Conservation (phyloP, 176 grass and related monocot species). For the Avena insularis region DNA sequence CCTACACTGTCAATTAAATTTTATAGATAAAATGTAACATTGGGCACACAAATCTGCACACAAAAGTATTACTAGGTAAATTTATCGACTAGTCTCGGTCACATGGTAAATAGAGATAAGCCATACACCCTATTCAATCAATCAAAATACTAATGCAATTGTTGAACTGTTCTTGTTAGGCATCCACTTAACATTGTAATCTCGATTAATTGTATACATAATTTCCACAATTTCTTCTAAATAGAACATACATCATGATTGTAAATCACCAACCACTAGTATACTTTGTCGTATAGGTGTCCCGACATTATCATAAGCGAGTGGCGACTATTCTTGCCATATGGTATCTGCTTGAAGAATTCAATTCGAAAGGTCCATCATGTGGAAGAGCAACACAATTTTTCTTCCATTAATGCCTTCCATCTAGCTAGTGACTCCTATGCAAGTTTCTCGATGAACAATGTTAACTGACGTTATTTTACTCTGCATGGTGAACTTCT, state of each 20-base stretch:
- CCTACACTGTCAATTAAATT: neutral
- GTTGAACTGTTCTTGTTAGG: slow-evolving; percentile 33
- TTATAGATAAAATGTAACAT: neutral
- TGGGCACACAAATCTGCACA: neutral
- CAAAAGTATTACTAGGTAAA: neutral
- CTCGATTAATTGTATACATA: neutral
- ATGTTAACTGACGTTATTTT: neutral
- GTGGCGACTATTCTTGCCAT: slow-evolving; percentile 69
- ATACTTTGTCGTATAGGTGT: slow-evolving; percentile 41
- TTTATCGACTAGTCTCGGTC: neutral
- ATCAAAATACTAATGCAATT: slow-evolving; percentile 26
- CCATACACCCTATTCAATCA: slow-evolving; percentile 19
- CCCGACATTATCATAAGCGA: slow-evolving; percentile 39
- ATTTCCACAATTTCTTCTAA: slow-evolving; percentile 17
- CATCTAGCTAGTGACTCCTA: slow-evolving; percentile 47
- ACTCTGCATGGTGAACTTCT: neutral
- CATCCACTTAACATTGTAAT: neutral
- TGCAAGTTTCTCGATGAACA: slow-evolving; percentile 39
- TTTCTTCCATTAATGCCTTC: slow-evolving; percentile 73
- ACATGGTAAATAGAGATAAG: slow-evolving; percentile 34
- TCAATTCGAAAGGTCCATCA: slow-evolving; percentile 71
- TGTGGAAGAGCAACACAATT: slow-evolving; percentile 59
- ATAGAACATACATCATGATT: slow-evolving; percentile 8
- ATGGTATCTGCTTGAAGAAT: slow-evolving; percentile 54
- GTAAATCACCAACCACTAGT: slow-evolving; percentile 38